phyloP scores from a whole-genome alignment of 441 rosid genomes.

The Bruguiera hainesii region DNA sequence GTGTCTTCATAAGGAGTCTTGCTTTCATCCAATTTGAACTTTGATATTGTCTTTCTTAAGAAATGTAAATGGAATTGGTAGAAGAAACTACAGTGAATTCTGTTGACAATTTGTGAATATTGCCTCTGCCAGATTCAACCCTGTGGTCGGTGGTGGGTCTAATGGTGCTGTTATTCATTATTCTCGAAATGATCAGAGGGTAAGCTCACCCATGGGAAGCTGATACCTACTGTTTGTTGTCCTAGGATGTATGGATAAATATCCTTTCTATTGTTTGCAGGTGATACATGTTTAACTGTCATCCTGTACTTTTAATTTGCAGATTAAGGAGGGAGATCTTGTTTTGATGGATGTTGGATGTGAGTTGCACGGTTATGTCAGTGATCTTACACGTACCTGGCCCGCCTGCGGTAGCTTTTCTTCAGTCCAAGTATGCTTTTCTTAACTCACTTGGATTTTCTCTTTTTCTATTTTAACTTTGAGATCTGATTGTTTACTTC shows the following conservation, averaged over 20 bases:
- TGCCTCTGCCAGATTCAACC: slow-evolving; percentile 63
- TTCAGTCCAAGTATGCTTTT: slow-evolving; percentile 56
- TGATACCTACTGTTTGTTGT: slow-evolving; percentile 15
- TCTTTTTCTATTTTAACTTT: neutral
- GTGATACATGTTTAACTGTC: neutral
- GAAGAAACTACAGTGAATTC: neutral
- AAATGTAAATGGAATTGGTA: slow-evolving; percentile 6
- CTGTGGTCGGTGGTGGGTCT: slow-evolving; percentile 94
- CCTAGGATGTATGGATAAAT: neutral
- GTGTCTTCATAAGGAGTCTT: slow-evolving; percentile 27
- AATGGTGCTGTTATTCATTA: slow-evolving; percentile 91
- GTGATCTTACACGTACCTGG: slow-evolving; percentile 98
- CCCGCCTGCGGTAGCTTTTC: slow-evolving; percentile 86
- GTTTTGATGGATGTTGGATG: slow-evolving; percentile 98
- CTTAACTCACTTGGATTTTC: neutral
- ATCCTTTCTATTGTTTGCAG: slow-evolving; percentile 4
- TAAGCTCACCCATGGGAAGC: slow-evolving; percentile 31
- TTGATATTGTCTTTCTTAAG: slow-evolving; percentile 1
- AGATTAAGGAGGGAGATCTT: slow-evolving; percentile 82
- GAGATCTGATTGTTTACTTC: neutral
- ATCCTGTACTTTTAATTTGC: slow-evolving; percentile 20
- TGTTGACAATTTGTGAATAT: slow-evolving; percentile 11
- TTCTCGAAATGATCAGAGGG: slow-evolving; percentile 91
- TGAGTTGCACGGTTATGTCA: slow-evolving; percentile 92
- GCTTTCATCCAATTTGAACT: slow-evolving; percentile 13